Percentiles rank a stretch among this genome's conserved stretches.
Evolutionary conservation across 192 early-diverging fungal species (phyloP).

Genomic region (Allomyces macrogynus): DNA sequence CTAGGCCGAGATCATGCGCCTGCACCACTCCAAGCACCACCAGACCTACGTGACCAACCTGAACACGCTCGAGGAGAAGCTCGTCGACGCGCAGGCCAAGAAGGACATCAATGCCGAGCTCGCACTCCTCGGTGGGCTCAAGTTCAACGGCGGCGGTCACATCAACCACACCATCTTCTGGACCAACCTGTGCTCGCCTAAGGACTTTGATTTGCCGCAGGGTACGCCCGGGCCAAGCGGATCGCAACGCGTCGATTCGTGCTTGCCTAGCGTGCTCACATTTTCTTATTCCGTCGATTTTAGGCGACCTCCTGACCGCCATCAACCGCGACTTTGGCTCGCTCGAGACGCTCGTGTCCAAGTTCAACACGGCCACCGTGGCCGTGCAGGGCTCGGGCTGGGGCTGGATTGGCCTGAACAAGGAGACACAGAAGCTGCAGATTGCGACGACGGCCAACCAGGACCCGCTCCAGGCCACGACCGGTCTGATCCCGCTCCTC

Average conservation of each 20-base stretch:
- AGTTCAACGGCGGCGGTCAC: conserved; percentile 85
- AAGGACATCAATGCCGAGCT: conserved; percentile 53
- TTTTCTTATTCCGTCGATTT: too few relatives aligned
- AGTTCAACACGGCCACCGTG: conserved; percentile 59
- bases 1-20: conserved; percentile 67
- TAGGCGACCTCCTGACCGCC: conserved; percentile 37
- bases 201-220: conserved; percentile 11
- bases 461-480: conserved; percentile 37
- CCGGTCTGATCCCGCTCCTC: conserved; percentile 57
- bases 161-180: conserved; percentile 89
- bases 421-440: conserved; percentile 49
- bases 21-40: conserved; percentile 93
- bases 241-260: background rate
- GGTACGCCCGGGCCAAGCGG: too few relatives aligned
- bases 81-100: conserved; percentile 41
- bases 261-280: too few relatives aligned
- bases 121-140: conserved; percentile 55
- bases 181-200: conserved; percentile 72
- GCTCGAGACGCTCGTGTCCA: conserved; percentile 50
- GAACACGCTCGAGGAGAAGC: conserved; percentile 85
- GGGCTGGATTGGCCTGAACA: conserved; percentile 92
- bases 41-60: conserved; percentile 70
- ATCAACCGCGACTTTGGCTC: conserved; percentile 69
- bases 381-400: conserved; percentile 83
- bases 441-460: conserved; percentile 80